Evolutionary conservation across 2,329 filamentous ascomycete genomes (phyloP).

Genomic region (Pseudocercospora crystallina): DNA sequence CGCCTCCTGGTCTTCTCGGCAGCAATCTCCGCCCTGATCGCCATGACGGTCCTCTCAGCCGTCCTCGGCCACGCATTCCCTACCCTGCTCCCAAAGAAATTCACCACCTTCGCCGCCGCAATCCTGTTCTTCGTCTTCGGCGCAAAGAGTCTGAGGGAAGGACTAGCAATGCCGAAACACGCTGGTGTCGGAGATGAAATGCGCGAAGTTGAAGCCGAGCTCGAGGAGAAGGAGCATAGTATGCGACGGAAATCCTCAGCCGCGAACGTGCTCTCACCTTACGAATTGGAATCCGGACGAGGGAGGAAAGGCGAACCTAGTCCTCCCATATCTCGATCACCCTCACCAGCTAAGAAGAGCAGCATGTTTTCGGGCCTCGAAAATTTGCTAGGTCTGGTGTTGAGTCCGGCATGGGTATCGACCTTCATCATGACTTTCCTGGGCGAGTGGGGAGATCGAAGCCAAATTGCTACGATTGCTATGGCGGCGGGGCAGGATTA

Average conservation of each 20-base stretch:
- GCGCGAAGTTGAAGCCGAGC: conserved; percentile 91
- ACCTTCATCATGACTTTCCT: conserved; percentile 99
- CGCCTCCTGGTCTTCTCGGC: conserved; percentile 90
- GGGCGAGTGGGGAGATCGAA: conserved; percentile 96
- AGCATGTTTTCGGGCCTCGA: conserved; percentile 61
- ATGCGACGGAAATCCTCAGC: conserved; percentile 65
- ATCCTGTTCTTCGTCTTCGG: conserved; percentile 88
- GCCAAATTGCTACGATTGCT: conserved; percentile 96
- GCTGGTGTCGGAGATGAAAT: conserved; percentile 96
- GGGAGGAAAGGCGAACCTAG: conserved; percentile 26
- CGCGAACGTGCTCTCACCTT: conserved; percentile 58
- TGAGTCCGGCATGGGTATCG: conserved; percentile 97
- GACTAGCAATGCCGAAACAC: conserved; percentile 81
- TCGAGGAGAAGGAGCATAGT: conserved; percentile 85
- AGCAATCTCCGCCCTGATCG: conserved; percentile 84
- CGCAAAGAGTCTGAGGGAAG: conserved; percentile 78
- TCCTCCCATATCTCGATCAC: conserved; percentile 29
- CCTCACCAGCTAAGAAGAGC: conserved; percentile 27
- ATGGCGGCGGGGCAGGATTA: conserved; percentile 99
- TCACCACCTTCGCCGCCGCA: conserved; percentile 85
- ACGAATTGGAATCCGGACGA: conserved; percentile 51
- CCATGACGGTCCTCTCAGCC: conserved; percentile 92
- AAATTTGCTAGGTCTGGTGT: conserved; percentile 82
- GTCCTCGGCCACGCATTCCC: conserved; percentile 90
- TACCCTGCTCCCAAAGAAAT: conserved; percentile 80